Evolutionary conservation across 129 eudicot genomes (phyloP).

Genomic region (carrot (Daucus carota)): DH1_v3.0 NC_030389.2:9390001-9390500

Average conservation of each 20-base stretch:
- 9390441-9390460: constrained; percentile 34
- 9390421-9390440: constrained; percentile 68
- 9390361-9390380: constrained; percentile 80
- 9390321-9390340: constrained; percentile 18
- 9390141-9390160: constrained; percentile 35
- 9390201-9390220: background rate
- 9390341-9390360: constrained; percentile 32
- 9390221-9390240: constrained; percentile 16
- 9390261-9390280: constrained; percentile 49
- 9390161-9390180: constrained; percentile 18
- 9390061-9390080: constrained; percentile 57
- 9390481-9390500: background rate
- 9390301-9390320: constrained; percentile 40
- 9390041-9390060: constrained; percentile 45
- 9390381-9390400: constrained; percentile 58
- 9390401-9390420: constrained; percentile 31
- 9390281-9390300: constrained; percentile 44
- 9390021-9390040: constrained; percentile 57
- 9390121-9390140: constrained; percentile 47
- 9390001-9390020: constrained; percentile 50
- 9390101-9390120: constrained; percentile 46
- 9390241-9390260: constrained; percentile 40
- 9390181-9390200: constrained; percentile 8
- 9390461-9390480: no score
- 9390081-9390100: constrained; percentile 52